phyloP scores from a whole-genome alignment of 1,139 yeast genomes.

The Pichia sp. region DNA sequence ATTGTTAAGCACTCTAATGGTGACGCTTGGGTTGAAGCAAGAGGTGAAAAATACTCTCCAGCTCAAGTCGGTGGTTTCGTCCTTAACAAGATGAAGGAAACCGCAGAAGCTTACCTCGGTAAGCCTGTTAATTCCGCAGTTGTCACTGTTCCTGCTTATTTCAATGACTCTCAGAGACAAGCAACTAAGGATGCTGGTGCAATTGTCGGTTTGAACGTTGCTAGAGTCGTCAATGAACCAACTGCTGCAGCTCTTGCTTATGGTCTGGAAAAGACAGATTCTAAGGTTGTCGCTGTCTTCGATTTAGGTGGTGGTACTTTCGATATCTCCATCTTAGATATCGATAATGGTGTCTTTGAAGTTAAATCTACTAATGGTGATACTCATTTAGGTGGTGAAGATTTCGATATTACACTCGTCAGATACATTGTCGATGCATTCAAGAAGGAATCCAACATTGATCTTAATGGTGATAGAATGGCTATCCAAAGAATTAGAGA shows the following conservation, averaged over 20 bases:
- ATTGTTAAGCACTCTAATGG: constrained; percentile 94
- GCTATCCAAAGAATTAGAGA: constrained; percentile 99
- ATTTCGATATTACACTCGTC: constrained; percentile 75
- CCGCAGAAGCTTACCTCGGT: constrained; percentile 89
- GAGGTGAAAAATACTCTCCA: constrained; percentile 91
- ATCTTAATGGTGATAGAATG: constrained; percentile 90
- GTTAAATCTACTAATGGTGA: constrained; percentile 87
- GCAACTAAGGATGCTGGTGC: constrained; percentile 99
- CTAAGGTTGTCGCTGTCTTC: constrained; percentile 75
- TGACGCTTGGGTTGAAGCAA: constrained; percentile 99
- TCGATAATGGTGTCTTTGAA: constrained; percentile 84
- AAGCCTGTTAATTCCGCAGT: constrained; percentile 85
- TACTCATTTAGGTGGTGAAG: constrained; percentile 90
- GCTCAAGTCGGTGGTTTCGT: constrained; percentile 97
- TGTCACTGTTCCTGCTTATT: constrained; percentile 96
- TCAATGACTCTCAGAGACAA: constrained; percentile 97
- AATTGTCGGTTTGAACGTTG: constrained; percentile 90
- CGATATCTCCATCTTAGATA: constrained; percentile 78
- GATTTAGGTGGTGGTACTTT: constrained; percentile 90
- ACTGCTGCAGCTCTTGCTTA: constrained; percentile 99
- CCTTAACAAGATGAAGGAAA: constrained; percentile 94
- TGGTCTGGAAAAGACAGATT: constrained; percentile 82
- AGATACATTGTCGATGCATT: constrained; percentile 87
- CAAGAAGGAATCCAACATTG: constrained; percentile 89
- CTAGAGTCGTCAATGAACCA: constrained; percentile 98